These are phyloP conservation scores for Ilex asprella DNA, from an alignment of 257 asterid species.

Conservation along the genomic window DNA sequence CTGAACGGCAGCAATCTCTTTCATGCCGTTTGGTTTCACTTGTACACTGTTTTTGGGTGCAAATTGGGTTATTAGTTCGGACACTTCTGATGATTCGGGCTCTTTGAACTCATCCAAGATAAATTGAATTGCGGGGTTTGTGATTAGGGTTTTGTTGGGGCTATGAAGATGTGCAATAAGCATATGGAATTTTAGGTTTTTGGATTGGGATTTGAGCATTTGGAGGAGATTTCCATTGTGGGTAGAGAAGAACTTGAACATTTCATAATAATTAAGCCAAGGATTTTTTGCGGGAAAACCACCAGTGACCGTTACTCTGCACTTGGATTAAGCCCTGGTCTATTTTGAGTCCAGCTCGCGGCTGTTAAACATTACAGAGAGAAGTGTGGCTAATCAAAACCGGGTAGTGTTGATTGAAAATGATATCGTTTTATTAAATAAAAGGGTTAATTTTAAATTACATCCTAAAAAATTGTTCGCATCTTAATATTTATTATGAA, in stretches of 20 bases:
- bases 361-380: no score
- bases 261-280: background rate
- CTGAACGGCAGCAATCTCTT: constrained; percentile 12
- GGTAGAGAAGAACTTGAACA: constrained; percentile 11
- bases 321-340: background rate
- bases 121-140: constrained; percentile 65
- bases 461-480: no score
- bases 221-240: constrained; percentile 19
- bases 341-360: no score
- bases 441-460: no score
- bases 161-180: constrained; percentile 25
- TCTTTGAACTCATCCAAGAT: constrained; percentile 47
- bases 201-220: constrained; percentile 29
- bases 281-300: background rate
- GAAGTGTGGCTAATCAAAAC: no score
- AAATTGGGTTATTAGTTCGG: constrained; percentile 19
- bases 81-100: background rate
- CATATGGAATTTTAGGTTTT: constrained; percentile 13
- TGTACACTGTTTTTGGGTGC: constrained; percentile 21
- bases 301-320: background rate
- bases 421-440: no score
- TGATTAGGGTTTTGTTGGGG: constrained; percentile 16
- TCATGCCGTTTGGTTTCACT: constrained; percentile 6
- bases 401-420: no score
- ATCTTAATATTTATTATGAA: no score